Base-by-base conservation (phyloP, 129 eudicot species). In the Apium graveolens region DNA sequence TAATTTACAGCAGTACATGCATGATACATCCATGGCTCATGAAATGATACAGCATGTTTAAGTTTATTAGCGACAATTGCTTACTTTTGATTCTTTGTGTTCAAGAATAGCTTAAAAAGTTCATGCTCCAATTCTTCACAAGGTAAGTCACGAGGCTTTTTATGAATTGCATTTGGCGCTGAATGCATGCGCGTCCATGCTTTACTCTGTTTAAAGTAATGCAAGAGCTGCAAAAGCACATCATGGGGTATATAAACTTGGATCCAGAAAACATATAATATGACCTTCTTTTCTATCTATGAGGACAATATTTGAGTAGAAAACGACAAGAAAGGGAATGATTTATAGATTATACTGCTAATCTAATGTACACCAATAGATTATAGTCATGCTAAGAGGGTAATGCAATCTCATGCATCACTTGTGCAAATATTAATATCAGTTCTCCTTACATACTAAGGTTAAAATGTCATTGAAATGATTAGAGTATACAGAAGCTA, bases 111-210 rank as follows among this genome's bases (percentile, higher is more conserved):
- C 63, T 48, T 71, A 37, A 84, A 79, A 84, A 89, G 84, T 77
- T 89, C 89, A 43, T 35, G 70, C 85, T 94, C 98, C 80, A 89
- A 73, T 76, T 89, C 86, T 16, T 84, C 86, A 3, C 70, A 41
- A 11, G 93, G 79, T 42, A 91, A 77, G 13, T 88, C 89, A 4
- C 80, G 81, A 31, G 93, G 98, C 76, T 85, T 86, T 81, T 51
- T 87, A 11, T 41, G 83, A 37, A 74, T 60, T 5, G 77, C 79
- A 26, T 62, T 66, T 74, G 87, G 88, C 43, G 87, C 77, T 71
- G 89, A 70, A 77, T 78, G 49, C 34, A 71, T 73, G 49, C 85
- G 88, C 17, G 14, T 60, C 98, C 98, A 91, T 5, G 97, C 96
- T 51, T 76, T 77, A 80, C 89, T 88, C 77, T 72, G 85, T 82